Conservation (phyloP, 2,329 filamentous ascomycete genomes). For the Colletotrichum paranaense region DNA sequence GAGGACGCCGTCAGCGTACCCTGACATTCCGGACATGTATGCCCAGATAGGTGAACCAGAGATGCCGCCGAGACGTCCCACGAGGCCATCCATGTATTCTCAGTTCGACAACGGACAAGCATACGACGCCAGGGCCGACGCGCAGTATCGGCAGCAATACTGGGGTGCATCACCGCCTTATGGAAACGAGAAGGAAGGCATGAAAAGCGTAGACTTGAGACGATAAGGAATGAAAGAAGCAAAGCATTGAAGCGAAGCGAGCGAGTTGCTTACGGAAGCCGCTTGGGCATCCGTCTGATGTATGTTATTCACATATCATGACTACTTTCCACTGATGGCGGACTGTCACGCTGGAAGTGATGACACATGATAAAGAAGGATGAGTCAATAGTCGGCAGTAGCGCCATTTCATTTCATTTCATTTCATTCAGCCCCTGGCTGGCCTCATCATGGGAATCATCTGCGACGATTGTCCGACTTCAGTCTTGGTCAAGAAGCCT, state of each 20-base stretch:
- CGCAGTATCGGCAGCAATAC: not conserved
- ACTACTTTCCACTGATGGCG: not conserved
- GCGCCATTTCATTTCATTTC: not conserved
- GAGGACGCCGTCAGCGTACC: not conserved
- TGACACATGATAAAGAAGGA: not conserved
- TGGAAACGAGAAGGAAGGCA: not conserved
- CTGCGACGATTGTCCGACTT: constrained; percentile 22
- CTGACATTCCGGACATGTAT: constrained; percentile 14
- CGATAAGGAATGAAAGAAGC: not conserved
- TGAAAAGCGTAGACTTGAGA: constrained; percentile 11
- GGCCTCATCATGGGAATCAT: constrained; percentile 37
- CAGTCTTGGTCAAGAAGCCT: constrained; percentile 28
- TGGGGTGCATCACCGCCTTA: constrained; percentile 9
- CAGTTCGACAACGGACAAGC: not conserved
- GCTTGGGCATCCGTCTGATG: constrained; percentile 8
- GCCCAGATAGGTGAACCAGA: not conserved
- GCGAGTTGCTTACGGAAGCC: not conserved
- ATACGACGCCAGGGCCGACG: not conserved
- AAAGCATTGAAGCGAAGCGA: constrained; percentile 21
- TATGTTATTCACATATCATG: not conserved
- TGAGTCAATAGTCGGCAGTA: not conserved
- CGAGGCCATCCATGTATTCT: constrained; percentile 11
- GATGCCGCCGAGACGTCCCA: not conserved
- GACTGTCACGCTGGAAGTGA: not conserved
- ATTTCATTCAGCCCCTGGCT: not conserved